phyloP scores from a whole-genome alignment of 2,329 filamentous ascomycete genomes.

The Parascedosporium putredinis region DNA sequence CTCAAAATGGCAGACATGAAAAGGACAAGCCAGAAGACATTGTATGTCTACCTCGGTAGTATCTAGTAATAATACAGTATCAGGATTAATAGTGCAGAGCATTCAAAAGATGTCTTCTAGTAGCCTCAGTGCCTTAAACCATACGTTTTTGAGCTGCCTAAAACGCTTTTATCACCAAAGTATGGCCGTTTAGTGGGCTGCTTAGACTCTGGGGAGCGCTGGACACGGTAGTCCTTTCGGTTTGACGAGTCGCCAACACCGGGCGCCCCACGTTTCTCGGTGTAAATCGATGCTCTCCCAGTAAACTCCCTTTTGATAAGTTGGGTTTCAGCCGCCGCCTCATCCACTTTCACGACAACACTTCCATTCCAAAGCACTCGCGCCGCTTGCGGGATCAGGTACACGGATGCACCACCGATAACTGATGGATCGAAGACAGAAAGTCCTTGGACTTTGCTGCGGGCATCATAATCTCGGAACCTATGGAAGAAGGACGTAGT shows the following conservation, averaged over 20 bases:
- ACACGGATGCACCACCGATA: conserved; percentile 44
- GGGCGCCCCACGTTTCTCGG: conserved; percentile 9
- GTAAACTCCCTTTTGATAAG: conserved; percentile 36
- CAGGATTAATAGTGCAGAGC: too few relatives aligned
- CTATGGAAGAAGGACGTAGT: conserved; percentile 32
- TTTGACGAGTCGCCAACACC: not conserved
- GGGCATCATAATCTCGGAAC: conserved; percentile 7
- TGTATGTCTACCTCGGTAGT: too few relatives aligned
- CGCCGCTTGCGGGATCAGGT: conserved; percentile 33
- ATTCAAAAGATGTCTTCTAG: too few relatives aligned
- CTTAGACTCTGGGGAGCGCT: not conserved
- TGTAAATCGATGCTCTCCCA: conserved; percentile 24
- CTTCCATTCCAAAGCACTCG: conserved; percentile 39
- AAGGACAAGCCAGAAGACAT: too few relatives aligned
- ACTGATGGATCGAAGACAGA: conserved; percentile 32
- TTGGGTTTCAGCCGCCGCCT: conserved; percentile 25
- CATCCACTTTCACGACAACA: conserved; percentile 32
- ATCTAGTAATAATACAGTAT: not conserved
- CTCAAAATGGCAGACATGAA: too few relatives aligned
- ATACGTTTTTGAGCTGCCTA: conserved; percentile 27
- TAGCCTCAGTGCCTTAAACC: conserved; percentile 21
- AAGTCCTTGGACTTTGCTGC: conserved; percentile 8
- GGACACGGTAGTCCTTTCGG: not conserved
- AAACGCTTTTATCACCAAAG: conserved; percentile 9
- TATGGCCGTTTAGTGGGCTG: not conserved